Base-by-base conservation (phyloP, 225 moss, liverwort and hornwort species). In the Pseudoscleropodium purum region DNA sequence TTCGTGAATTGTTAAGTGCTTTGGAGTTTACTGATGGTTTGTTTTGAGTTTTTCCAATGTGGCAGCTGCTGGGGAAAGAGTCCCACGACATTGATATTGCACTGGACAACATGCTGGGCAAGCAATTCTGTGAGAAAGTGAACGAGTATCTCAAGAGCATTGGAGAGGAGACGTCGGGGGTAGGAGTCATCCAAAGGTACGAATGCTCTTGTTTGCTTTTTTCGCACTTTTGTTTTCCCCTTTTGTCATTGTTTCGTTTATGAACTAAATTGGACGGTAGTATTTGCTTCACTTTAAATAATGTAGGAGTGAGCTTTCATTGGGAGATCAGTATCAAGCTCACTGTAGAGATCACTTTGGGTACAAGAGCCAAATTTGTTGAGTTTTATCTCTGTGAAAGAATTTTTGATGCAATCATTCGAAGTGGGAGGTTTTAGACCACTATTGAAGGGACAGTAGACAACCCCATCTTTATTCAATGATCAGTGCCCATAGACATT, bases 1-100 rank as follows among this genome's bases (percentile, higher is more conserved):
- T 61, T 67, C 36, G 65, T 61, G 73, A 73, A 84, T 37, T 54
- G 26, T 70, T 10, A 73, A 56, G n/a, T 79, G 57, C 59, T 56
- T 65, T 60, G 57, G 45, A 78, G 45, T 36, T 77, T 49, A 15
- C 85, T 89, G 82, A 72, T 85, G 51, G 17, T 37, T 59, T 56
- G 72, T 85, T 62, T 41, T 73, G 75, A 85, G 25, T 47, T 24
- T 59, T 85, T 47, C 20, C 57, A 47, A 78, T 88, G 19, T 85
- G 82, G 92, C 98, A 97, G 97, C 94, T 99, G 59, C 90, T 99
- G 52, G 99, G 96, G 63, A 97, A 89, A 83, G 94, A 95, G 84
- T 99, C 95, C 18, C 91, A 89, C 72, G 97, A 97, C 86, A 99
- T 99, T 89, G 97, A 99, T 84, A 96, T 97, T 73, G 99, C 97